Conservation (phyloP, 495 filamentous ascomycete species). For the Penicillium robsamsonii region DNA sequence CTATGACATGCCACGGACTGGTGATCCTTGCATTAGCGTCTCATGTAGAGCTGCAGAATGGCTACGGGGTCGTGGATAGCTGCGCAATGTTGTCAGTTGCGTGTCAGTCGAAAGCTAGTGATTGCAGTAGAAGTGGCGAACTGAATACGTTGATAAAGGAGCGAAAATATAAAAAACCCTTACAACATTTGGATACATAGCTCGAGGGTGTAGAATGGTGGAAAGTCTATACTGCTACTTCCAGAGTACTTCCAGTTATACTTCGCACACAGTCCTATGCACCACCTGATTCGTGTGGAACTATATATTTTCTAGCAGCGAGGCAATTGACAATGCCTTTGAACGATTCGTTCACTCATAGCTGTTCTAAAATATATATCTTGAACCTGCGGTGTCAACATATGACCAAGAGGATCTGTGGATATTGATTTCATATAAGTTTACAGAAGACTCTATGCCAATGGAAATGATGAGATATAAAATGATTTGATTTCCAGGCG, state of each 20-base stretch:
- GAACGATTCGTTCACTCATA: neutral
- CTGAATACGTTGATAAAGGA: neutral
- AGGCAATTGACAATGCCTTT: neutral
- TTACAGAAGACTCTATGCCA: too few relatives aligned
- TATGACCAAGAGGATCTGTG: neutral
- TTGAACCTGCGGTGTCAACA: neutral
- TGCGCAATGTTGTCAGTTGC: neutral
- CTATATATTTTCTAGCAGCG: neutral
- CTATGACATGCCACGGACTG: constrained; percentile 9
- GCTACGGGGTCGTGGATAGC: neutral
- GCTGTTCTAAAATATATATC: neutral
- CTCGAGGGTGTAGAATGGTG: too few relatives aligned
- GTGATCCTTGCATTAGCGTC: constrained; percentile 14
- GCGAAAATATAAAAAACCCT: neutral
- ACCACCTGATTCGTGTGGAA: neutral
- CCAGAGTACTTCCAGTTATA: neutral
- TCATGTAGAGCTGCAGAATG: constrained; percentile 1
- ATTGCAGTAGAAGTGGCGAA: neutral
- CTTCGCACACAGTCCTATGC: too few relatives aligned
- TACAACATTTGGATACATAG: too few relatives aligned
- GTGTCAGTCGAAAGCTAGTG: neutral
- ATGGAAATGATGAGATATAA: neutral
- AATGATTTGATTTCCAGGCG: neutral
- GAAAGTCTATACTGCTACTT: too few relatives aligned
- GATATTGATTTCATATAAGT: neutral